A percentile compares a stretch with the other conserved stretches of the same genome.
Conservation (phyloP, 768 basidiomycete species). For the Russula sp. region DNA sequence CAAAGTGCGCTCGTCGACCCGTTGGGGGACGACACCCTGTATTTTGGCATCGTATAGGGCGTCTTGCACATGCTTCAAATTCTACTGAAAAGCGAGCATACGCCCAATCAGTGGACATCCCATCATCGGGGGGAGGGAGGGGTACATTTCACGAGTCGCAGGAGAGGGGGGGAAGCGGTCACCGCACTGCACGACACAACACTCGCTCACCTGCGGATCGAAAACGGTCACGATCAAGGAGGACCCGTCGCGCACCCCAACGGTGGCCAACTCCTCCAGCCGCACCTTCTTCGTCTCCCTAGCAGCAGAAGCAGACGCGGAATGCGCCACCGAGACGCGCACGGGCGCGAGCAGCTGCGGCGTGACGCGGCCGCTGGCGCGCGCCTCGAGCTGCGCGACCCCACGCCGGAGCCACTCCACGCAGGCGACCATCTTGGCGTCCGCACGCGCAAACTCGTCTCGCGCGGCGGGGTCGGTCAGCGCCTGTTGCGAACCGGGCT, state of each 20-base stretch:
- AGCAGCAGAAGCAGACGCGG: slow-evolving; percentile 23
- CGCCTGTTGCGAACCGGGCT: slow-evolving; percentile 61
- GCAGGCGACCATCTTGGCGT: slow-evolving; percentile 52
- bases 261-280: slow-evolving; percentile 69
- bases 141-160: too few relatives aligned
- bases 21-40: slow-evolving; percentile 65
- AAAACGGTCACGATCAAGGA: slow-evolving; percentile 68
- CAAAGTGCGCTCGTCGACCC: slow-evolving; percentile 61
- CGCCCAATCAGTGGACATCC: background rate
- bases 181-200: background rate
- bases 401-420: slow-evolving; percentile 77
- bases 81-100: slow-evolving; percentile 42
- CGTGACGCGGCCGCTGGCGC: slow-evolving; percentile 70
- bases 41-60: slow-evolving; percentile 71
- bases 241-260: slow-evolving; percentile 74
- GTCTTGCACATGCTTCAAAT: slow-evolving; percentile 64
- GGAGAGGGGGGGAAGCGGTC: too few relatives aligned
- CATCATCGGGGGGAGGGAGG: background rate
- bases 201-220: slow-evolving; percentile 59
- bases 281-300: slow-evolving; percentile 26
- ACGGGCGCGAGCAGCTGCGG: slow-evolving; percentile 65
- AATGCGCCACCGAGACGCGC: slow-evolving; percentile 38
- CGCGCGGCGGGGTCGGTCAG: slow-evolving; percentile 44
- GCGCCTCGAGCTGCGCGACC: slow-evolving; percentile 60
- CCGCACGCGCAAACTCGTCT: slow-evolving; percentile 55